These are phyloP conservation scores for Letharia columbiana DNA, from an alignment of 495 filamentous ascomycete species.

Conservation along the genomic window DNA sequence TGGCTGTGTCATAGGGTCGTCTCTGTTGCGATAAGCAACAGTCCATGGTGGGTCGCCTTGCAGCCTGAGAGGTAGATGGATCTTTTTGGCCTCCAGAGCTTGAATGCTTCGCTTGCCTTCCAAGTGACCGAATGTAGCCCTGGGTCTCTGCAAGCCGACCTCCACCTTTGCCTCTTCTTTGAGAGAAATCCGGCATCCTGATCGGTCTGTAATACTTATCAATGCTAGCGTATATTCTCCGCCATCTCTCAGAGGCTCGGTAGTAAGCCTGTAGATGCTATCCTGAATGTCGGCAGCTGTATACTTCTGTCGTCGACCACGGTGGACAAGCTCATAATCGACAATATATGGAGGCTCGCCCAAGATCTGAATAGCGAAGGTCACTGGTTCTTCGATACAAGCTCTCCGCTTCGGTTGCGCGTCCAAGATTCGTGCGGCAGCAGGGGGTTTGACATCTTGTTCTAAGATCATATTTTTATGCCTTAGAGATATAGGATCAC, in stretches of 20 bases:
- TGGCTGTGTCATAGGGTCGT: conserved; percentile 36
- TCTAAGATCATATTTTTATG: conserved; percentile 55
- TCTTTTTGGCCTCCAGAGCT: conserved; percentile 63
- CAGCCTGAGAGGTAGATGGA: conserved; percentile 71
- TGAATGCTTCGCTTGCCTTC: conserved; percentile 64
- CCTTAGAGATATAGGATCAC: conserved; percentile 36
- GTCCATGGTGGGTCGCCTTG: conserved; percentile 78
- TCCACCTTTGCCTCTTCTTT: conserved; percentile 73
- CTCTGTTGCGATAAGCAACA: conserved; percentile 60
- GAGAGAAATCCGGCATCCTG: conserved; percentile 73
- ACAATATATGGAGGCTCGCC: conserved; percentile 83
- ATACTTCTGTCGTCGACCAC: conserved; percentile 67
- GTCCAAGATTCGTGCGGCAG: conserved; percentile 63
- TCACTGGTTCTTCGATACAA: conserved; percentile 74
- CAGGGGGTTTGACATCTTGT: conserved; percentile 87
- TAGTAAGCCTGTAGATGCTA: conserved; percentile 58
- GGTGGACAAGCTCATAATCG: conserved; percentile 90
- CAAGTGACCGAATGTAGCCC: conserved; percentile 70
- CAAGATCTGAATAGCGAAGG: conserved; percentile 60
- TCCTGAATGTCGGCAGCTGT: conserved; percentile 53
- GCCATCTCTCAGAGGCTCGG: conserved; percentile 60
- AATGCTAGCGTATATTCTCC: conserved; percentile 83
- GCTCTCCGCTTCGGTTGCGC: conserved; percentile 45
- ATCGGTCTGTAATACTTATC: conserved; percentile 74
- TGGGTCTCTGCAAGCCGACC: conserved; percentile 78